A percentile compares a stretch with the other conserved stretches of the same genome.
Conservation (phyloP, 805 yeast species). For the Metschnikowia rubicola region DNA sequence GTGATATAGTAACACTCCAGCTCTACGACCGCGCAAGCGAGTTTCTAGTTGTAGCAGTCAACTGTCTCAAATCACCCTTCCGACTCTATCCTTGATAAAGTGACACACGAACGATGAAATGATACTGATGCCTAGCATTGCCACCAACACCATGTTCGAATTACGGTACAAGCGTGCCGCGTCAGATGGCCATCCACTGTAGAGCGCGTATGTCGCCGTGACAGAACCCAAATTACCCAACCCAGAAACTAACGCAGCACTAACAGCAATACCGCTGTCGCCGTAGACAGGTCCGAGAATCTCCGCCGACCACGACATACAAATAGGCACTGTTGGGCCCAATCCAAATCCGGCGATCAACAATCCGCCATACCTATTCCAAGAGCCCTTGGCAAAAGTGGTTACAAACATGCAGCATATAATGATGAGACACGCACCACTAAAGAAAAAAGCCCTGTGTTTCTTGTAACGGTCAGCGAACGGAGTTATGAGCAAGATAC, state of each 20-base stretch:
- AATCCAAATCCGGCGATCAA: conserved; percentile 81
- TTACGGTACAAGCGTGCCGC: conserved; percentile 54
- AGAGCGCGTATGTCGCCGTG: conserved; percentile 79
- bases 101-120: conserved; percentile 39
- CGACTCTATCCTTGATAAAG: conserved; percentile 30
- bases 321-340: conserved; percentile 88
- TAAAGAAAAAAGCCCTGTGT: conserved; percentile 60
- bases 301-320: conserved; percentile 81
- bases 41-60: too few relatives aligned
- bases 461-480: conserved; percentile 67
- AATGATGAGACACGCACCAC: conserved; percentile 59
- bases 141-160: conserved; percentile 81
- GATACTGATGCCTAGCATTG: conserved; percentile 72
- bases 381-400: conserved; percentile 67
- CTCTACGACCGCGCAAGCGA: too few relatives aligned
- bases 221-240: conserved; percentile 86
- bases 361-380: conserved; percentile 80
- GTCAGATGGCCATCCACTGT: conserved; percentile 86
- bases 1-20: too few relatives aligned
- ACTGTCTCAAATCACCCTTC: conserved; percentile 4
- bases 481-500: conserved; percentile 72
- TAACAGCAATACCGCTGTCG: conserved; percentile 80
- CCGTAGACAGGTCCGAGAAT: conserved; percentile 70
- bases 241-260: conserved; percentile 81
- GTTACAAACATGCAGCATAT: conserved; percentile 72